Percentiles rank a stretch among this genome's conserved stretches.
phyloP scores from a whole-genome alignment of 345 rosid species.

The Sisymbrium altissimum region DNA sequence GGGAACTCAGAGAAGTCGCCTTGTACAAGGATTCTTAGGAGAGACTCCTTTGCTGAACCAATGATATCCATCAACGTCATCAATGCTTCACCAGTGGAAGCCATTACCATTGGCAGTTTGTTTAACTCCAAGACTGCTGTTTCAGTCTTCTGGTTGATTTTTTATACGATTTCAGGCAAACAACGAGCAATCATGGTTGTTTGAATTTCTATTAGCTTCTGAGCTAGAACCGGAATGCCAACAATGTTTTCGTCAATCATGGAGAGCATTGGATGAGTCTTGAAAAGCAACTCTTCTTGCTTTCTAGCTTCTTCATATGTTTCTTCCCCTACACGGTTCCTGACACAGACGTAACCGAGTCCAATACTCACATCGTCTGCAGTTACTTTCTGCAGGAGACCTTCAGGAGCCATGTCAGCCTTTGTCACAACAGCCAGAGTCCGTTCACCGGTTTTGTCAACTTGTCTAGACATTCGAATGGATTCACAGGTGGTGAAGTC shows the following conservation, averaged over 20 bases:
- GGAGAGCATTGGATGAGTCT: conserved; percentile 27
- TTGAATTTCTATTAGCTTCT: conserved; percentile 35
- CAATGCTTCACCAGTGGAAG: conserved; percentile 35
- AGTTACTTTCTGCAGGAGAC: conserved; percentile 46
- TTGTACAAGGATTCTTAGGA: conserved; percentile 36
- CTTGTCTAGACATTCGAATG: conserved; percentile 48
- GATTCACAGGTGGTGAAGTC: conserved; percentile 59
- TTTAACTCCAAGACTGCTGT: conserved; percentile 38
- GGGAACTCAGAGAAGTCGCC: conserved; percentile 49
- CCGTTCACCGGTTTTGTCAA: conserved; percentile 44
- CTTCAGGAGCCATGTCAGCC: conserved; percentile 52
- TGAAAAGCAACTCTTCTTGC: conserved; percentile 31
- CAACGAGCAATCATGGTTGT: conserved; percentile 29
- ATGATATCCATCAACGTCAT: conserved; percentile 40
- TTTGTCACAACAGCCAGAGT: conserved; percentile 52
- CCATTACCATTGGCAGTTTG: conserved; percentile 30
- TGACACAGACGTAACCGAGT: conserved; percentile 50
- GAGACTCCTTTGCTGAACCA: conserved; percentile 42
- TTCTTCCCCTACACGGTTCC: conserved; percentile 45
- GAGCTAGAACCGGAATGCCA: conserved; percentile 38
- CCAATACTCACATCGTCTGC: conserved; percentile 54
- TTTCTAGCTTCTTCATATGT: conserved; percentile 30
- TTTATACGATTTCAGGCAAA: conserved; percentile 37
- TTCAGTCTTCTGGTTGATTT: conserved; percentile 37
- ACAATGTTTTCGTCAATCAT: conserved; percentile 38